A percentile compares a stretch with the other conserved stretches of the same genome.
Evolutionary conservation across 2,329 filamentous ascomycete genomes (phyloP).

Genomic region (Fusarium sp.): DNA sequence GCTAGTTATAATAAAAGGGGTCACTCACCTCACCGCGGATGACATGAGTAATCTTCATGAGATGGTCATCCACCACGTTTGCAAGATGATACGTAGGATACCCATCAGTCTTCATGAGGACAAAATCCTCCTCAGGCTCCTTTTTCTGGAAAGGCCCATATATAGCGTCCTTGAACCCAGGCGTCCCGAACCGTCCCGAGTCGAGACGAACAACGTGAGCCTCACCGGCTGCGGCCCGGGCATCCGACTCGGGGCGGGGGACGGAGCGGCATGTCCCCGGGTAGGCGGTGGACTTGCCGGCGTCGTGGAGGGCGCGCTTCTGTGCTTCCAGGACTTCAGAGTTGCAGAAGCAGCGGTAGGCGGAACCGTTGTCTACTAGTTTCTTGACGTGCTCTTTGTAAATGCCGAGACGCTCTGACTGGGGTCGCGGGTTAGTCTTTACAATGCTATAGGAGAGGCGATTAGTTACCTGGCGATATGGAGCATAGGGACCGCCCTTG

Average conservation of each 20-base stretch:
- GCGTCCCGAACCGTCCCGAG: slow-evolving; percentile 66
- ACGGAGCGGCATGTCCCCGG: slow-evolving; percentile 79
- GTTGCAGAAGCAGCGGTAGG: slow-evolving; percentile 95
- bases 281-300: slow-evolving; percentile 59
- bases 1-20: neutral
- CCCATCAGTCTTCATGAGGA: slow-evolving; percentile 91
- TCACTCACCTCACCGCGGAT: slow-evolving; percentile 80
- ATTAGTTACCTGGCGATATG: slow-evolving; percentile 80
- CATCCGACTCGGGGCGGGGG: slow-evolving; percentile 74
- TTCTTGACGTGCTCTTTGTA: slow-evolving; percentile 79
- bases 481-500: slow-evolving; percentile 83
- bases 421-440: slow-evolving; percentile 5
- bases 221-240: slow-evolving; percentile 76
- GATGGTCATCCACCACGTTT: slow-evolving; percentile 95
- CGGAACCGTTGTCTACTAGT: slow-evolving; percentile 77
- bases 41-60: slow-evolving; percentile 96
- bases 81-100: slow-evolving; percentile 97
- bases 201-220: slow-evolving; percentile 82
- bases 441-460: neutral
- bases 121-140: slow-evolving; percentile 79
- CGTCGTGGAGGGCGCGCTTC: slow-evolving; percentile 71
- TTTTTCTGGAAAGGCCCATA: slow-evolving; percentile 76
- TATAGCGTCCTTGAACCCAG: slow-evolving; percentile 80
- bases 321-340: slow-evolving; percentile 76
- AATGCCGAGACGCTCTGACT: slow-evolving; percentile 82